phyloP scores from a whole-genome alignment of 75 land plant genomes.

The Cryptomeria japonica region DNA sequence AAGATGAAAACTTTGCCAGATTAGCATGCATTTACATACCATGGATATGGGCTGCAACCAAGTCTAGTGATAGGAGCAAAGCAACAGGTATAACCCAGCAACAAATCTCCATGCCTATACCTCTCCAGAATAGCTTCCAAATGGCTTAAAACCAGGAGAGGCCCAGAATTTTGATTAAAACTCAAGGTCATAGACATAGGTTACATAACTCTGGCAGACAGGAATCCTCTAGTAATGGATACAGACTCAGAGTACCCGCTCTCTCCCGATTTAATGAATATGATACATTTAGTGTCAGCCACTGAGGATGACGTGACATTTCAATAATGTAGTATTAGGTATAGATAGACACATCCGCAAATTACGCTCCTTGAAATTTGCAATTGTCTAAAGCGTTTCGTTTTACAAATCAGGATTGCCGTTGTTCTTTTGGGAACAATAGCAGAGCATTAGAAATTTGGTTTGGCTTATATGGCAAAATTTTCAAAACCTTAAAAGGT shows the following conservation, averaged over 20 bases:
- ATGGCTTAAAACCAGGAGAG: not conserved
- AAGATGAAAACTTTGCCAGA: not conserved
- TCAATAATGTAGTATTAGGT: not conserved
- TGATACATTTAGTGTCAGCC: not conserved
- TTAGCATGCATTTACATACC: not conserved
- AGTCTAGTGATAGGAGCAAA: not conserved
- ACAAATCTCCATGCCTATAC: not conserved
- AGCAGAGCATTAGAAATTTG: no score
- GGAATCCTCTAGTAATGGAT: not conserved
- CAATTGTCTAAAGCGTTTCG: not conserved
- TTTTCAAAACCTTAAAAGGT: no score
- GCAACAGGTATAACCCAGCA: not conserved
- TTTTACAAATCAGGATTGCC: no score
- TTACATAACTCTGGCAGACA: not conserved
- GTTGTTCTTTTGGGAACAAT: no score
- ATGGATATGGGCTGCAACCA: not conserved
- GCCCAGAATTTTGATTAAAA: not conserved
- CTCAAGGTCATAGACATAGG: not conserved
- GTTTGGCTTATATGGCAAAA: no score
- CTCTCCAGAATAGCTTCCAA: not conserved
- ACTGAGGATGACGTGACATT: not conserved
- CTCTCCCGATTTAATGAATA: no score
- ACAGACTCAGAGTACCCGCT: no score
- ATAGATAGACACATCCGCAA: not conserved
- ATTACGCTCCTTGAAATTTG: not conserved